Evolutionary conservation across 2,329 filamentous ascomycete species (phyloP), one percentile per base, ranked within the genome.

Genomic region (Bretziella fagacearum): DNA sequence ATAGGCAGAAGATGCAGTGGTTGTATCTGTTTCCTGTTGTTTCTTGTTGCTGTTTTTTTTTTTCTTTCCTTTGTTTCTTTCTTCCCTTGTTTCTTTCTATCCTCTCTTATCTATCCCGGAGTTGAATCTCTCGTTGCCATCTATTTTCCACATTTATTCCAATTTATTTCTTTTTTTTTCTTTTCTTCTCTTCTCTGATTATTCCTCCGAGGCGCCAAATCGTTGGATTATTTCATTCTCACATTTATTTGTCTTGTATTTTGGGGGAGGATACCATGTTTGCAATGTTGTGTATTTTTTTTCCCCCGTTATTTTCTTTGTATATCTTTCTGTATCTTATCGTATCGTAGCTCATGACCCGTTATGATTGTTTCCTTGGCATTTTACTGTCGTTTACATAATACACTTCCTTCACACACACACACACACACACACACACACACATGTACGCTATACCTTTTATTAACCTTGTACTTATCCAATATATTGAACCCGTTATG

Each of bases 281-380:
- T 3, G 8, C n/a, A 36, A 36, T 15, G 18, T 39, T 39, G 35
- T 11, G 23, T 39, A 22, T 22, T 46, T 40, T 37, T 26, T 23
- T 40, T 25, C 27, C 10, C n/a, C 33, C 15, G 23, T 40, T 44
- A 33, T 25, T 20, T 41, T 44, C 37, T 25, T 47, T 44, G 26
- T 48, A 47, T 37, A 42, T 48, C 18, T 45, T 44, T 46, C 30
- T 25, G 29, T 13, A 44, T 20, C 17, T 29, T 32, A 27, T 37
- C 33, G 46, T 26, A 26, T 39, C 32, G 7, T 51, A 45, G 20
- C 44, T 51, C 23, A 46, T 20, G 50, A 43, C 33, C 27, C 25
- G 18, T 48, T 36, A 50, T 25, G 47, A 46, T 48, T 43, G 23
- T 52, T 52, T 42, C 32, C 27, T 53, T 44, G 49, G 47, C 42